Conservation (phyloP, 495 filamentous ascomycete genomes). For the Neurospora sp. region DNA sequence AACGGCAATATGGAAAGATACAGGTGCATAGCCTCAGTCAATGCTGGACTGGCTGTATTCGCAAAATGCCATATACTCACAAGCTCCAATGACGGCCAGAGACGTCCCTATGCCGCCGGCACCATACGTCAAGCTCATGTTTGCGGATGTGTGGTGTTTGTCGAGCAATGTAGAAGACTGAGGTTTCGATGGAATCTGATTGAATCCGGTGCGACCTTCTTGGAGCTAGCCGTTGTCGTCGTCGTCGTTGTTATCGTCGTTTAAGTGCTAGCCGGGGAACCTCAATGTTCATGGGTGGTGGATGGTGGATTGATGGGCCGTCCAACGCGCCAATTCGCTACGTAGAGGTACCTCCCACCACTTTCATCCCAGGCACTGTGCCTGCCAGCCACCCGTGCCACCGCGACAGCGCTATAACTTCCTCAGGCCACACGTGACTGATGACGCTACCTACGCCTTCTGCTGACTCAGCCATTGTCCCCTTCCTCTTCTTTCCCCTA, state of each 20-base stretch:
- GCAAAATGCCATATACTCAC: conserved; percentile 39
- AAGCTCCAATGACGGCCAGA: conserved; percentile 76
- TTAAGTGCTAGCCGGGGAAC: conserved; percentile 1
- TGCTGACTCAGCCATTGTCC: conserved; percentile 10
- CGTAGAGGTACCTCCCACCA: neutral
- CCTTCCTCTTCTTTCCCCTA: conserved; percentile 5
- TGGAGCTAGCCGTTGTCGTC: neutral
- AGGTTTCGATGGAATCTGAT: neutral
- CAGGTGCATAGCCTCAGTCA: neutral
- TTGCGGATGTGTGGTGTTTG: conserved; percentile 9
- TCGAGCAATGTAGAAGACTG: neutral
- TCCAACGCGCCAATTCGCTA: conserved; percentile 4
- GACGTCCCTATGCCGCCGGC: conserved; percentile 58
- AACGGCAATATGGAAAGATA: conserved; percentile 11
- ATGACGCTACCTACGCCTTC: neutral
- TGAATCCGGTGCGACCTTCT: neutral
- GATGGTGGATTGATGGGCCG: neutral
- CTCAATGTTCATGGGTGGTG: neutral
- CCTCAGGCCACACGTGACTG: conserved; percentile 1
- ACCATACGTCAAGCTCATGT: conserved; percentile 55
- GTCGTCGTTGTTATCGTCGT: neutral
- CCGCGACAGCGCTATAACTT: neutral
- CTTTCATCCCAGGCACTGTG: conserved; percentile 2
- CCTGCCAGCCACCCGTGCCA: neutral
- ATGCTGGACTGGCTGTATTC: neutral